Evolutionary conservation across 2,329 filamentous ascomycete species (phyloP), one percentile per base, ranked within the genome.

Genomic region (Colletotrichum plurivorum): DNA sequence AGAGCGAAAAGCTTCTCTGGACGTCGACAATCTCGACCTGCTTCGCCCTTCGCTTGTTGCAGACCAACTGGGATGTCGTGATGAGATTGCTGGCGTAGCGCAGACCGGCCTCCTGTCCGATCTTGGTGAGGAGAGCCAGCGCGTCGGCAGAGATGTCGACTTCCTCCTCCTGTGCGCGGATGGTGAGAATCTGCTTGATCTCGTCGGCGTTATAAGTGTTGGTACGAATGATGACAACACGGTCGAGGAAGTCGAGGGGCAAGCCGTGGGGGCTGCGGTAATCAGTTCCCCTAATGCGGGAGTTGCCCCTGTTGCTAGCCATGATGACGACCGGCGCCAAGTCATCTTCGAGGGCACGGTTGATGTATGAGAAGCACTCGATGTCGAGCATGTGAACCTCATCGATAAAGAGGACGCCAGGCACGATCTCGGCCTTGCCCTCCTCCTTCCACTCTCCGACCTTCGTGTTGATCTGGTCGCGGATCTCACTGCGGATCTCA

Each of bases 331-430:
- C 95, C 46, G 96, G 96, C 1, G 96, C 94, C 39, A 99, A 88
- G 76, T 98, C 94, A 70, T 95, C 94, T 82, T 99, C 96, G 52
- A 99, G 87, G 1, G 96, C 96, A 60, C 96, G 93, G 85, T 99
- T 99, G 86, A 99, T 92, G 85, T 97, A 99, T 52, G 94, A 97
- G 85, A 97, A 99, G 85, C 95, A 98, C 82, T 99, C 96, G 73
- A 98, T 98, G 80, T 99, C 96, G 67, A 99, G 93, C 95, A 99
- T 98, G 86, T 99, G 96, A 5, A 99, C 95, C 84, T 99, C 96
- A 77, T 99, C 96, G 76, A 99, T 97, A 85, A 99, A 99, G 8
- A 99, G 85, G 8, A 99, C 96, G 53, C 96, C 96, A 0, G 96
- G 96, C 0, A 99, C 94, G 63, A 99, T 98, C 83, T 97, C 95